Percentiles rank a stretch among this genome's conserved stretches.
Conservation (phyloP, 2,329 filamentous ascomycete species). For the Fusarium penzigii region DNA sequence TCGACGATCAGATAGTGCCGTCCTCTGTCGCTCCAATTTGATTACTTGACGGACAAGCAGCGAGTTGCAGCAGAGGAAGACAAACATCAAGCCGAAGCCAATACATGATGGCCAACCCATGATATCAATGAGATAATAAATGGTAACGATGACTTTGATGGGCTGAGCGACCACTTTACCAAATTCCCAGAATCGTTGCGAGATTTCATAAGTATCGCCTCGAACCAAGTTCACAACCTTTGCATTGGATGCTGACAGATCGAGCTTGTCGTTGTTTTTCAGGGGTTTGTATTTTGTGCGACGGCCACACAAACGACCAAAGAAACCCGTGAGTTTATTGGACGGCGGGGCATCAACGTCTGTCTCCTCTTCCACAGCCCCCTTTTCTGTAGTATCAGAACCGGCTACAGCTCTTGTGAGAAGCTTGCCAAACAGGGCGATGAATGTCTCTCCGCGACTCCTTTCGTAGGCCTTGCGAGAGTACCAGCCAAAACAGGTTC, state of each 20-base stretch:
- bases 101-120: conserved; percentile 79
- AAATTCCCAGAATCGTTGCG: conserved; percentile 88
- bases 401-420: conserved; percentile 40
- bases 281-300: conserved; percentile 15
- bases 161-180: conserved; percentile 74
- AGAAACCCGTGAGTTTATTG: conserved; percentile 12
- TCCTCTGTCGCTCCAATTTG: conserved; percentile 68
- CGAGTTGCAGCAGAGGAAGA: conserved; percentile 70
- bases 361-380: conserved; percentile 11
- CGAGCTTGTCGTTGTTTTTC: conserved; percentile 30
- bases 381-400: conserved; percentile 40
- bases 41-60: conserved; percentile 67
- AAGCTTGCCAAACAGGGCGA: conserved; percentile 40
- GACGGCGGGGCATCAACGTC: not conserved
- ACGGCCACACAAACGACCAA: conserved; percentile 19
- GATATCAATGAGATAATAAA: conserved; percentile 65
- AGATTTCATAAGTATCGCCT: conserved; percentile 77
- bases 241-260: conserved; percentile 71
- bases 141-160: conserved; percentile 71
- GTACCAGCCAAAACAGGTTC: conserved; percentile 66
- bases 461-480: conserved; percentile 82
- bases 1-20: conserved; percentile 73
- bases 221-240: conserved; percentile 90
- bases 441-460: conserved; percentile 68
- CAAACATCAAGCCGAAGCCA: conserved; percentile 67